phyloP scores from a whole-genome alignment of 1,139 yeast genomes.

The Blastobotrys elegans region DNA sequence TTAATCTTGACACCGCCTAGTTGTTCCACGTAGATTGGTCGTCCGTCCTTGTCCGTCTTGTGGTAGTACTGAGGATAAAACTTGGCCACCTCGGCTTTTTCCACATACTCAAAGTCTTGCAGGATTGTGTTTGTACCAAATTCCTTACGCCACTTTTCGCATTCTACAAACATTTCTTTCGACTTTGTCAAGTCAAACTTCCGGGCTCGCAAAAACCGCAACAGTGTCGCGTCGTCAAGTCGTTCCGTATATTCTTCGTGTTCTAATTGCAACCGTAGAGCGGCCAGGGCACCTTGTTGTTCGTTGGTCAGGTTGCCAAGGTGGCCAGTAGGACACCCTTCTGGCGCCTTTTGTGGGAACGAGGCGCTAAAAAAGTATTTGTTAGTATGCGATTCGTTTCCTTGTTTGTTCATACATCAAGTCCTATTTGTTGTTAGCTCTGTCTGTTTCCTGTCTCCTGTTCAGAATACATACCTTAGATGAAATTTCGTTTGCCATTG shows the following conservation, averaged over 20 bases:
- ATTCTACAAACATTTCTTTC: slow-evolving; percentile 72
- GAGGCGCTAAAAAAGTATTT: slow-evolving; percentile 17
- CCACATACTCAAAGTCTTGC: slow-evolving; percentile 81
- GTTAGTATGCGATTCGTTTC: slow-evolving; percentile 11
- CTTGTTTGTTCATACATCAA: slow-evolving; percentile 6
- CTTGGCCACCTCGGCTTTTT: slow-evolving; percentile 83
- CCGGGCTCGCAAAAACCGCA: slow-evolving; percentile 91
- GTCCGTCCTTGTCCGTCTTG: slow-evolving; percentile 93
- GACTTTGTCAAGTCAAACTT: slow-evolving; percentile 83
- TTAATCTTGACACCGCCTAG: slow-evolving; percentile 83
- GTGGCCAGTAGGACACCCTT: slow-evolving; percentile 65
- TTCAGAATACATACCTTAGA: not conserved
- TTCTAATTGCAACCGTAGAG: slow-evolving; percentile 53
- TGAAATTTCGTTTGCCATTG: slow-evolving; percentile 1
- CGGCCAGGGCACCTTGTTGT: slow-evolving; percentile 56
- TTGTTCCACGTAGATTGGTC: slow-evolving; percentile 93
- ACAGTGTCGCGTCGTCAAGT: slow-evolving; percentile 81
- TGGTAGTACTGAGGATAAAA: slow-evolving; percentile 96
- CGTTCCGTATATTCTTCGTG: slow-evolving; percentile 68
- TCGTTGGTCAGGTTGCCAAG: slow-evolving; percentile 74
- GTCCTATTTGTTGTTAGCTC: slow-evolving; percentile 1
- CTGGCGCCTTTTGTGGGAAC: slow-evolving; percentile 66
- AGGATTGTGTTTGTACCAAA: slow-evolving; percentile 84
- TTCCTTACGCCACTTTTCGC: slow-evolving; percentile 89
- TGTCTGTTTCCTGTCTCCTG: not conserved